phyloP scores from a whole-genome alignment of 805 yeast species.

The Monosporozyma aquatica region DNA sequence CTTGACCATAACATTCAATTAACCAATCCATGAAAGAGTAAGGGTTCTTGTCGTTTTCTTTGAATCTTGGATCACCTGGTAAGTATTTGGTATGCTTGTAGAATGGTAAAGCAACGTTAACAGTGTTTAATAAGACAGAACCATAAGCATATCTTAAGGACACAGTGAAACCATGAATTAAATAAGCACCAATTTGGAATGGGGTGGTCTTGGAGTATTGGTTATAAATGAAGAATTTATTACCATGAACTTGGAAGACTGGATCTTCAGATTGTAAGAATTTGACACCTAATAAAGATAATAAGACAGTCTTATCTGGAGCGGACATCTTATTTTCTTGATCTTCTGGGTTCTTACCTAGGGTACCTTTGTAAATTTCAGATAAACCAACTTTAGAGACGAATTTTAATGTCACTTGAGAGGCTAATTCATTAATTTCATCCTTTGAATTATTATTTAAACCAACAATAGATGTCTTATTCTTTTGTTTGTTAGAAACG shows the following conservation, averaged over 20 bases:
- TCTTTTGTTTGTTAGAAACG: constrained; percentile 14
- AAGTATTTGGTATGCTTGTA: constrained; percentile 17
- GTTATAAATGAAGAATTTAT: constrained; percentile 16
- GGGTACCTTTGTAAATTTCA: constrained; percentile 17
- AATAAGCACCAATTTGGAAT: constrained; percentile 17
- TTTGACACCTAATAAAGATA: constrained; percentile 17
- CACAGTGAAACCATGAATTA: constrained; percentile 17
- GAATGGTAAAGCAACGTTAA: constrained; percentile 16
- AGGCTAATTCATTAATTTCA: constrained; percentile 7
- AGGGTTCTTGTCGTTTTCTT: constrained; percentile 10
- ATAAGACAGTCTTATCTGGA: constrained; percentile 11
- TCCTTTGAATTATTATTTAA: neutral
- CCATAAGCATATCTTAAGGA: constrained; percentile 16
- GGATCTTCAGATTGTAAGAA: constrained; percentile 11
- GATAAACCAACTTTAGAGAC: constrained; percentile 12
- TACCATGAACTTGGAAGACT: constrained; percentile 17
- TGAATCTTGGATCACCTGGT: constrained; percentile 17
- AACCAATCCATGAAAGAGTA: constrained; percentile 17
- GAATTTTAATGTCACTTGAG: constrained; percentile 14
- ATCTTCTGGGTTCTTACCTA: constrained; percentile 10
- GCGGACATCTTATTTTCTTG: constrained; percentile 19
- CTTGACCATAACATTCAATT: constrained; percentile 14
- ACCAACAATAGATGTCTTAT: constrained; percentile 4
- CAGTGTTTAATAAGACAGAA: constrained; percentile 14
- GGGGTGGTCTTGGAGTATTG: constrained; percentile 8